phyloP scores from a whole-genome alignment of 805 yeast genomes.

The Helenozyma rhizophorensis region DNA sequence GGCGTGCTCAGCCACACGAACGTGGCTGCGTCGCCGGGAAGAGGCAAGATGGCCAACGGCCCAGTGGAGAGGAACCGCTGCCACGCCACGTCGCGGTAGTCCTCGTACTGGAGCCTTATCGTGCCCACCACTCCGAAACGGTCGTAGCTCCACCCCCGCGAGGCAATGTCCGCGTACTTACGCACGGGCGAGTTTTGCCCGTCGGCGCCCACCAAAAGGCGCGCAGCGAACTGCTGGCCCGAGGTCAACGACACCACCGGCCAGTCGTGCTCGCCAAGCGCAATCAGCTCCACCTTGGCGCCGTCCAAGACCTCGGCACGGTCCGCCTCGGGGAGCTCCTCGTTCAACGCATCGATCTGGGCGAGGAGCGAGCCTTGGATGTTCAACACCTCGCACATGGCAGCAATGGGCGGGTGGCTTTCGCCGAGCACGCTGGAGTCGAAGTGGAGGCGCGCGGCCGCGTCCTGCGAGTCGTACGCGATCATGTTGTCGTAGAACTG shows the following conservation, averaged over 20 bases:
- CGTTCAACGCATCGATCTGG: constrained; percentile 33
- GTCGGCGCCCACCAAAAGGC: constrained; percentile 91
- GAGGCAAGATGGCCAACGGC: constrained; percentile 86
- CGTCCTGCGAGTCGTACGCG: constrained; percentile 79
- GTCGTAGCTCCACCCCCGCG: constrained; percentile 90
- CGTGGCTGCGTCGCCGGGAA: constrained; percentile 83
- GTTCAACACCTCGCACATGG: constrained; percentile 86
- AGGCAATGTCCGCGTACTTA: constrained; percentile 69
- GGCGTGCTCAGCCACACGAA: constrained; percentile 91
- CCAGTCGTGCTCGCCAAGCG: constrained; percentile 49
- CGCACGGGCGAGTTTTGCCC: constrained; percentile 94
- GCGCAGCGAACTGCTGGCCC: constrained; percentile 60
- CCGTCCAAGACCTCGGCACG: constrained; percentile 50
- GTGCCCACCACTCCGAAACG: constrained; percentile 93
- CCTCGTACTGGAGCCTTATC: constrained; percentile 67
- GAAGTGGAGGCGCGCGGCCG: constrained; percentile 63
- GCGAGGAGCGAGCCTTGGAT: constrained; percentile 70
- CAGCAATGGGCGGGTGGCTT: constrained; percentile 43
- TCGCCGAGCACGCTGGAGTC: constrained; percentile 49
- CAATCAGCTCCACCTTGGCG: constrained; percentile 61
- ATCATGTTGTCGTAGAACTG: constrained; percentile 76
- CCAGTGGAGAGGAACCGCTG: constrained; percentile 91
- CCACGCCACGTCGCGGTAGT: constrained; percentile 75
- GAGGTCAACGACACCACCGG: constrained; percentile 66
- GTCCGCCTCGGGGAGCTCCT: constrained; percentile 14